phyloP scores from a whole-genome alignment of 1,284 basidiomycete species.

The Hypsizygus ulmarius region DNA sequence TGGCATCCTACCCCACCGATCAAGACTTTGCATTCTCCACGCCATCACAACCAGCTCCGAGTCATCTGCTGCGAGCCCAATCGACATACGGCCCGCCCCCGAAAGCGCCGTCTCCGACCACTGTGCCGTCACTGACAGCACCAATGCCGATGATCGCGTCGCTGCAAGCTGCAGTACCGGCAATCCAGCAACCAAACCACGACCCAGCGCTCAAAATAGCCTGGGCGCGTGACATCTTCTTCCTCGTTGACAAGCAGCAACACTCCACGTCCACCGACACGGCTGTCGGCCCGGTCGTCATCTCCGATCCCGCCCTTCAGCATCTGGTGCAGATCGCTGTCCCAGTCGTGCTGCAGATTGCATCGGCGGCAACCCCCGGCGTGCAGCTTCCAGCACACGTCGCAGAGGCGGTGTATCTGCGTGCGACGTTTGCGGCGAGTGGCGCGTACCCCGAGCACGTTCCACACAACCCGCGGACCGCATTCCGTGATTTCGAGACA shows the following conservation, averaged over 20 bases:
- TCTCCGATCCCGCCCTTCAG: slow-evolving; percentile 62
- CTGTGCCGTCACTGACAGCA: slow-evolving; percentile 54
- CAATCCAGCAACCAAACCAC: slow-evolving; percentile 48
- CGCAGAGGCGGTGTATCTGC: slow-evolving; percentile 74
- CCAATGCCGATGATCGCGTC: slow-evolving; percentile 60
- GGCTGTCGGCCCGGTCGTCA: slow-evolving; percentile 48
- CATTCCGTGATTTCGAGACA: slow-evolving; percentile 87
- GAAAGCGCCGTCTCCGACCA: slow-evolving; percentile 27
- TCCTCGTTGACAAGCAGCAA: slow-evolving; percentile 65
- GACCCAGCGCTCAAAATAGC: slow-evolving; percentile 60
- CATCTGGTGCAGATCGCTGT: slow-evolving; percentile 68
- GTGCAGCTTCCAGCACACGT: slow-evolving; percentile 40
- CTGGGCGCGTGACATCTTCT: slow-evolving; percentile 80
- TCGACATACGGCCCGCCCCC: slow-evolving; percentile 27
- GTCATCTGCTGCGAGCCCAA: slow-evolving; percentile 17
- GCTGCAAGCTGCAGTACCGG: slow-evolving; percentile 44
- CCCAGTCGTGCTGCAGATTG: slow-evolving; percentile 56
- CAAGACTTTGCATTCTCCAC: slow-evolving; percentile 20
- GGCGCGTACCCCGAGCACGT: slow-evolving; percentile 65
- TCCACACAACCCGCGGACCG: slow-evolving; percentile 68
- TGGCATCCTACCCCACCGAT: slow-evolving; percentile 16
- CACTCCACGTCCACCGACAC: slow-evolving; percentile 39
- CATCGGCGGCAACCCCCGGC: slow-evolving; percentile 28
- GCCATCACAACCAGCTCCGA: slow-evolving; percentile 12
- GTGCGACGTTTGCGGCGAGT: slow-evolving; percentile 68